These are phyloP conservation scores for Trypanosoma lewisi DNA, from an alignment of 208 protist genomes.

Conservation along the genomic window DNA sequence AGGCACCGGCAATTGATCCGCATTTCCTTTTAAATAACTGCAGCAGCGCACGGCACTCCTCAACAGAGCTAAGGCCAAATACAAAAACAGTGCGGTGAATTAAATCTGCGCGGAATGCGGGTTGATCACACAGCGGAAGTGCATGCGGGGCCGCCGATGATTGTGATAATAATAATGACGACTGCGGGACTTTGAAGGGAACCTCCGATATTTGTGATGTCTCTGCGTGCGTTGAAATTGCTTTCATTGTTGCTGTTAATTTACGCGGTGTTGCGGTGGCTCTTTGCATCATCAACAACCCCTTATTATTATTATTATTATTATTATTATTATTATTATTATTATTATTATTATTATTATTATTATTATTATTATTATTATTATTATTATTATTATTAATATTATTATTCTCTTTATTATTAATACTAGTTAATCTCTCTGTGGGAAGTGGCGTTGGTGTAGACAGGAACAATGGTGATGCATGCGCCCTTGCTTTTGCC, in stretches of 20 bases:
- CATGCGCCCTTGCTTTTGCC: no score
- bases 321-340: no score
- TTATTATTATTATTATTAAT: no score
- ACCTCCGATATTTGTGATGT: not conserved
- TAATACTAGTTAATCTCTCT: no score
- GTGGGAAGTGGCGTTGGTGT: no score
- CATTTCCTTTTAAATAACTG: constrained; percentile 3
- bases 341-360: no score
- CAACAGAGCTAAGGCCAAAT: constrained; percentile 12
- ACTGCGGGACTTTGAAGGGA: no score
- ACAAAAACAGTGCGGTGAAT: constrained; percentile 21
- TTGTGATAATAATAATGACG: no score
- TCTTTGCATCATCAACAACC: not conserved
- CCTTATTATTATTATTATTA: not conserved
- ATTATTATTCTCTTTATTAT: no score
- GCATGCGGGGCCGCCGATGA: not conserved
- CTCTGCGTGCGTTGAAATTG: not conserved
- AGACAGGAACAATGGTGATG: no score
- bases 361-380: no score
- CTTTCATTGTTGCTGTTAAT: not conserved
- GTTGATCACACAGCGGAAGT: constrained; percentile 18
- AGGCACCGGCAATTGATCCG: constrained; percentile 15
- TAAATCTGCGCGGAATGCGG: constrained; percentile 13
- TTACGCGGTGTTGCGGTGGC: not conserved
- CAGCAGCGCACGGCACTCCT: constrained; percentile 16